Conservation (phyloP, 2,329 filamentous ascomycete genomes). For the Dothidotthia symphoricarpi region DNA sequence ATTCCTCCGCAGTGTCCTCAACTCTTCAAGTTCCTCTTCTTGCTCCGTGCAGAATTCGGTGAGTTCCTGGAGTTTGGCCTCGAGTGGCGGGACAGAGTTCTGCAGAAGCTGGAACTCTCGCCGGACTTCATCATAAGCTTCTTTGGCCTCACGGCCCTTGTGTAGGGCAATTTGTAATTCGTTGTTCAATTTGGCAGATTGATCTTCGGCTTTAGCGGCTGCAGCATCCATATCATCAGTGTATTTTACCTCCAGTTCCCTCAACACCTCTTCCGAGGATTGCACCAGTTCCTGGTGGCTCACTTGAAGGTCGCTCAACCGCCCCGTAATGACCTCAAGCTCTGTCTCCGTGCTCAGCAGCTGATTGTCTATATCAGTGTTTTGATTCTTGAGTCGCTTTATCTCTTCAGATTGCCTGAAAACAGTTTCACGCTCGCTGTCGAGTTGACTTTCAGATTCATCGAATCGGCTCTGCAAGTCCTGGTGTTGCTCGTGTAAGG, state of each 20-base stretch:
- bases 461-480: slow-evolving; percentile 31
- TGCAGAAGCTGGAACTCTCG: slow-evolving; percentile 18
- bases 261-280: slow-evolving; percentile 17
- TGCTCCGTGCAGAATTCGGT: slow-evolving; percentile 27
- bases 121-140: slow-evolving; percentile 14
- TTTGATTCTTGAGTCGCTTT: slow-evolving; percentile 16
- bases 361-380: slow-evolving; percentile 17
- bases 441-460: slow-evolving; percentile 22
- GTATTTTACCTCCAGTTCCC: slow-evolving; percentile 17
- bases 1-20: slow-evolving; percentile 25
- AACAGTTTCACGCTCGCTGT: slow-evolving; percentile 16
- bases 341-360: slow-evolving; percentile 20
- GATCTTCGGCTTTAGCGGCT: slow-evolving; percentile 11
- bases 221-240: slow-evolving; percentile 16
- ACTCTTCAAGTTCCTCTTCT: slow-evolving; percentile 30
- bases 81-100: slow-evolving; percentile 15
- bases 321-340: slow-evolving; percentile 11
- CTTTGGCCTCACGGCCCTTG: slow-evolving; percentile 3
- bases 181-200: slow-evolving; percentile 14
- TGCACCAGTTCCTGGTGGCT: slow-evolving; percentile 20
- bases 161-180: slow-evolving; percentile 18
- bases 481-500: slow-evolving; percentile 27
- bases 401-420: slow-evolving; percentile 23
- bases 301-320: slow-evolving; percentile 19
- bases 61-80: slow-evolving; percentile 26